A percentile compares a stretch with the other conserved stretches of the same genome.
Conservation (phyloP, 371 early-diverging fungal genomes). For the Mortierella sp. region DNA sequence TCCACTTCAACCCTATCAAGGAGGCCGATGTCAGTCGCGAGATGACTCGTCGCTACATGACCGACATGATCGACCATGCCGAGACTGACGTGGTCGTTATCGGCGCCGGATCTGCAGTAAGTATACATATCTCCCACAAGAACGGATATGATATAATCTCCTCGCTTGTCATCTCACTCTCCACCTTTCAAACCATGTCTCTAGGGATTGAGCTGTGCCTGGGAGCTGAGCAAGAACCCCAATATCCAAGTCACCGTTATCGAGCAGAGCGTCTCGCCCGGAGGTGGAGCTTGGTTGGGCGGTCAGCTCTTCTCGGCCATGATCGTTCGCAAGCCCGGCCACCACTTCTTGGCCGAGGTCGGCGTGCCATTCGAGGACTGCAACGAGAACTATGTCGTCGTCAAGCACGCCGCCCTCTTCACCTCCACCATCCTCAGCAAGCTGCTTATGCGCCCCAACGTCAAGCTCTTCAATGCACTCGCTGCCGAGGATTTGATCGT, state of each 20-base stretch:
- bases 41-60: constrained; percentile 78
- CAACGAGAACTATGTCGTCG: constrained; percentile 79
- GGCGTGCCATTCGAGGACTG: constrained; percentile 77
- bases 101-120: constrained; percentile 76
- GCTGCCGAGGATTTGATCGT: constrained; percentile 81
- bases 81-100: constrained; percentile 82
- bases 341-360: constrained; percentile 72
- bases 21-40: constrained; percentile 79
- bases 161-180: no score
- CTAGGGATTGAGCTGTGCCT: constrained; percentile 71
- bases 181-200: no score
- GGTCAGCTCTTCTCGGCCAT: constrained; percentile 80
- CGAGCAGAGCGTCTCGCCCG: constrained; percentile 75
- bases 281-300: constrained; percentile 84
- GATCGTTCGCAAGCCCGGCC: constrained; percentile 79
- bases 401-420: constrained; percentile 80
- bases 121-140: constrained; percentile 15
- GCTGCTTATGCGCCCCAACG: constrained; percentile 73
- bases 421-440: constrained; percentile 81
- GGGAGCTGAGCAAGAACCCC: constrained; percentile 76
- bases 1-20: constrained; percentile 69
- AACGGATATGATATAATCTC: no score
- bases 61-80: constrained; percentile 71
- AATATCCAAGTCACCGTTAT: constrained; percentile 73
- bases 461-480: constrained; percentile 84